Percentiles rank a stretch among this genome's conserved stretches.
Evolutionary conservation across 805 yeast genomes (phyloP).

Genomic region (Saccharomycopsis synnaedendra): DNA sequence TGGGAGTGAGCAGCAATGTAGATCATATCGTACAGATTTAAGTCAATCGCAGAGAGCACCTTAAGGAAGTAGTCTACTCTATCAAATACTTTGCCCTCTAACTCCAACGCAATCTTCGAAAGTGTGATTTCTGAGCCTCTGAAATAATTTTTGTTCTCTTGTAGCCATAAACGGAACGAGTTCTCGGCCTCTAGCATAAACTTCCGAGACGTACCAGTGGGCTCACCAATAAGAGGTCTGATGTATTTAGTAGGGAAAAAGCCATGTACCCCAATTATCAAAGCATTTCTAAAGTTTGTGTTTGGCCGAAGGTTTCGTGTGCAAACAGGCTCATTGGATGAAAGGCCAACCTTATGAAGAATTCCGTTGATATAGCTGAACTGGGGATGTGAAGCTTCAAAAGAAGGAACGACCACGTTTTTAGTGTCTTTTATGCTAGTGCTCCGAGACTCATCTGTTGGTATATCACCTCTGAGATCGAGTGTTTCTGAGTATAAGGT

Average conservation of each 20-base stretch:
- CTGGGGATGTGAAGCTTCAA: conserved; percentile 13
- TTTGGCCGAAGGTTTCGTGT: conserved; percentile 7
- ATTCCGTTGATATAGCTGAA: conserved; percentile 3
- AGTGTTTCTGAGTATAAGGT: conserved; percentile 7
- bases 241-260: conserved; percentile 84
- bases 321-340: background rate
- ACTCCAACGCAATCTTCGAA: conserved; percentile 89
- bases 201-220: conserved; percentile 88
- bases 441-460: conserved; percentile 1
- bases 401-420: conserved; percentile 12
- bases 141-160: conserved; percentile 20
- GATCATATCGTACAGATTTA: conserved; percentile 67
- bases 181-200: conserved; percentile 87
- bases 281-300: conserved; percentile 38
- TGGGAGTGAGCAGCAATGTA: conserved; percentile 92
- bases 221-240: conserved; percentile 84
- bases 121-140: conserved; percentile 34
- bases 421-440: background rate
- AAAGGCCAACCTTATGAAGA: background rate
- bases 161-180: conserved; percentile 60
- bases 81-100: conserved; percentile 83
- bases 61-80: conserved; percentile 74
- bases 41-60: conserved; percentile 42
- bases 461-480: background rate
- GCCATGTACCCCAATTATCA: conserved; percentile 92